phyloP scores from a whole-genome alignment of 2,329 filamentous ascomycete genomes.

The Exophiala mesophila region DNA sequence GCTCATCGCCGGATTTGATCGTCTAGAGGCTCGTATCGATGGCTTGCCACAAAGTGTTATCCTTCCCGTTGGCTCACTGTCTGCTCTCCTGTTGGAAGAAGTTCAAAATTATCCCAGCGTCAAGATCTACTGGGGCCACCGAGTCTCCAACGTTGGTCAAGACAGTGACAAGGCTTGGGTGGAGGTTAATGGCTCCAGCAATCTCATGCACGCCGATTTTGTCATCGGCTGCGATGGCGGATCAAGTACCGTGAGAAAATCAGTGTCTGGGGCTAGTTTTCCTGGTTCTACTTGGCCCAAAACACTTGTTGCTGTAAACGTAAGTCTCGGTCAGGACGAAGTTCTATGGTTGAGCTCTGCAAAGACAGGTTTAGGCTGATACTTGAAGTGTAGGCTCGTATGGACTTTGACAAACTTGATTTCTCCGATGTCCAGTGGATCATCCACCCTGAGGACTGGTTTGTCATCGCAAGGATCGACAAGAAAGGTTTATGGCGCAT shows the following conservation, averaged over 20 bases:
- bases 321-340: slow-evolving; percentile 37
- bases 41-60: slow-evolving; percentile 30
- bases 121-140: slow-evolving; percentile 44
- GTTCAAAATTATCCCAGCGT: slow-evolving; percentile 32
- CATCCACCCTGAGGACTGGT: slow-evolving; percentile 57
- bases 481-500: slow-evolving; percentile 58
- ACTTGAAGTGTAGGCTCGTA: neutral
- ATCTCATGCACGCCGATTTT: slow-evolving; percentile 30
- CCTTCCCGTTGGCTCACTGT: slow-evolving; percentile 42
- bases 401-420: slow-evolving; percentile 49
- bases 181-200: slow-evolving; percentile 13
- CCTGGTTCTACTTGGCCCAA: slow-evolving; percentile 22
- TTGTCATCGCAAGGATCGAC: slow-evolving; percentile 59
- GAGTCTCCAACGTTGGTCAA: slow-evolving; percentile 22
- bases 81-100: slow-evolving; percentile 39
- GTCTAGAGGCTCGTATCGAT: slow-evolving; percentile 36
- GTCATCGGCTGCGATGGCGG: slow-evolving; percentile 40
- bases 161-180: slow-evolving; percentile 20
- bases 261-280: slow-evolving; percentile 16
- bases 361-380: neutral
- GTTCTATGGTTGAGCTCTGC: slow-evolving; percentile 23
- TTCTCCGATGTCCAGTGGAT: slow-evolving; percentile 46
- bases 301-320: slow-evolving; percentile 24
- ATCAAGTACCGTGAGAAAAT: slow-evolving; percentile 14
- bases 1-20: slow-evolving; percentile 35